Conservation (phyloP, 805 yeast species). For the Saturnispora serradocipensis region DNA sequence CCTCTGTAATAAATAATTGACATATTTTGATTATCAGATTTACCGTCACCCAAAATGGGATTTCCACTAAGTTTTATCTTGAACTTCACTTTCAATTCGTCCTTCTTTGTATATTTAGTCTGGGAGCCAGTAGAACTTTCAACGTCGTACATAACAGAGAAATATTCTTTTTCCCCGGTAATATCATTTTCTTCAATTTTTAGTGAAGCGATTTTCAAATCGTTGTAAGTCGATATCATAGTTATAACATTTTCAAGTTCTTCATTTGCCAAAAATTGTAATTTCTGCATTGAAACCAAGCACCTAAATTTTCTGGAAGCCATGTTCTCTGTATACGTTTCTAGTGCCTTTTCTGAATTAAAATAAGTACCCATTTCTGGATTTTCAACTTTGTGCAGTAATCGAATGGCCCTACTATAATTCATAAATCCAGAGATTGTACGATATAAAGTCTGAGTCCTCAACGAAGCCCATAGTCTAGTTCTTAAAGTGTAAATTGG, state of each 20-base stretch:
- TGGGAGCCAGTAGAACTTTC: conserved; percentile 40
- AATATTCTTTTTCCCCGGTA: conserved; percentile 35
- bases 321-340: conserved; percentile 61
- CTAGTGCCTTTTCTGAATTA: conserved; percentile 36
- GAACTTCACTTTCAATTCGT: conserved; percentile 38
- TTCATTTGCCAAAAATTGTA: conserved; percentile 49
- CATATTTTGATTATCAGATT: conserved; percentile 90
- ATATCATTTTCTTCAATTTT: conserved; percentile 37
- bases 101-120: conserved; percentile 20
- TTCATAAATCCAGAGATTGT: conserved; percentile 81
- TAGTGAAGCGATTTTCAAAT: conserved; percentile 45
- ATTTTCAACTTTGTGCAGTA: conserved; percentile 60
- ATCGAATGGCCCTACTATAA: conserved; percentile 61
- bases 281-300: conserved; percentile 82
- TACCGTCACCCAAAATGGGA: conserved; percentile 94
- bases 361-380: conserved; percentile 38
- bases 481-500: conserved; percentile 62
- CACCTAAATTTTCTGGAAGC: conserved; percentile 73
- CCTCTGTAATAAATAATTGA: conserved; percentile 83
- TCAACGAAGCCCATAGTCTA: conserved; percentile 77
- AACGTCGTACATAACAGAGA: conserved; percentile 63
- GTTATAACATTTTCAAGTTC: conserved; percentile 64
- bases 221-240: conserved; percentile 66
- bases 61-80: conserved; percentile 80
- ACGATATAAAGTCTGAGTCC: conserved; percentile 76